Percentiles rank a stretch among this genome's conserved stretches.
Conservation (phyloP, 176 grass and related monocot species). For the Aegilops sharonensis region DNA sequence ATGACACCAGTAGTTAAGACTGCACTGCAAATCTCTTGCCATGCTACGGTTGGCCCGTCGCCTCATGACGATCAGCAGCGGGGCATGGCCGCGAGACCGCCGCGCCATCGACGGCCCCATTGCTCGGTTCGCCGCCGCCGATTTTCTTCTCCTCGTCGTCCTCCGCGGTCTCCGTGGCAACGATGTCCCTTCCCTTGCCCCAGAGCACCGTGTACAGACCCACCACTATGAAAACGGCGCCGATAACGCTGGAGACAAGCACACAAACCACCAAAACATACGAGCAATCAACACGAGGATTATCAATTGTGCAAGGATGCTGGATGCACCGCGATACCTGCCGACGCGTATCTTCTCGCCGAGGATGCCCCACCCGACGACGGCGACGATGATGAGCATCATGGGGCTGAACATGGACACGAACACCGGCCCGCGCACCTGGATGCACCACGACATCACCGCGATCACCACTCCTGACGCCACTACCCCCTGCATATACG, state of each 20-base stretch:
- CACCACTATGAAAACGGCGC: conserved; percentile 44
- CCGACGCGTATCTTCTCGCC: conserved; percentile 49
- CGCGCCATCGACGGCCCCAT: background rate
- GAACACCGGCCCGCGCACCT: conserved; percentile 49
- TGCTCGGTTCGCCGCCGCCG: background rate
- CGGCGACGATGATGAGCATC: conserved; percentile 43
- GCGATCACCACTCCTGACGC: too few species aligned
- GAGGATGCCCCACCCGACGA: conserved; percentile 47
- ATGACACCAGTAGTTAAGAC: background rate
- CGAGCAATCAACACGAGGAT: too few species aligned
- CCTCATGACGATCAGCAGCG: background rate
- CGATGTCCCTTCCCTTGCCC: conserved; percentile 50
- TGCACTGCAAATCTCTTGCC: background rate
- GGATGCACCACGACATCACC: conserved; percentile 55
- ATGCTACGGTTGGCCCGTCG: background rate
- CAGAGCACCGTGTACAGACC: conserved; percentile 58
- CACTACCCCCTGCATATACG: too few species aligned
- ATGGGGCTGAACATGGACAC: conserved; percentile 56
- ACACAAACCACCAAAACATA: background rate
- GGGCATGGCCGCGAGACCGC: background rate
- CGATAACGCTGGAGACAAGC: conserved; percentile 31
- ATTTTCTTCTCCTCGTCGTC: background rate
- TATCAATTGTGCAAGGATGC: too few species aligned
- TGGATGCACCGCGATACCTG: conserved; percentile 7
- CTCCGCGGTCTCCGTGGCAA: background rate